These are phyloP conservation scores for Ziziphus jujuba DNA, from an alignment of 306 rosid genomes.

Conservation along the genomic window DNA sequence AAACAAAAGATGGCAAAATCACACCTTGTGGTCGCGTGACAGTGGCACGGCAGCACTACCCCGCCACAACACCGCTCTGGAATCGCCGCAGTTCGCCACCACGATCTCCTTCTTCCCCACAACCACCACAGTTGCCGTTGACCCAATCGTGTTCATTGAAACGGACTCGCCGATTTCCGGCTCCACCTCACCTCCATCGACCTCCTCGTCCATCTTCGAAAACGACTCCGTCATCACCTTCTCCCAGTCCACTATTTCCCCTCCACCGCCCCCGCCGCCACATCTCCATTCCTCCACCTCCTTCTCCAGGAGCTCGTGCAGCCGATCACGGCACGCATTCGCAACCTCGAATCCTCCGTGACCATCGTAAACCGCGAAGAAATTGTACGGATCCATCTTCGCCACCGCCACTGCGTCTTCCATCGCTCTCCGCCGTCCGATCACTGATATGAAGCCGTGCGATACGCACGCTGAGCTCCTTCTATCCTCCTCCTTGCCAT, in stretches of 20 bases:
- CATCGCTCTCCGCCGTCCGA: constrained; percentile 61
- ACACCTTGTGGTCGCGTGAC: constrained; percentile 69
- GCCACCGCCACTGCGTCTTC: constrained; percentile 52
- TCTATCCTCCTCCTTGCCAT: background rate
- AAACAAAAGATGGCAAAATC: no score
- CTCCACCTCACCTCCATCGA: constrained; percentile 4
- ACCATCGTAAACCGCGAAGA: constrained; percentile 66
- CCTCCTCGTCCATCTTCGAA: constrained; percentile 60
- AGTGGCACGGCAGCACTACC: constrained; percentile 52
- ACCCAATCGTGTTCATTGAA: constrained; percentile 40
- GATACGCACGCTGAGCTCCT: constrained; percentile 7
- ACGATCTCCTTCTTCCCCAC: constrained; percentile 46
- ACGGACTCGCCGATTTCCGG: background rate
- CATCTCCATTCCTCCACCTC: constrained; percentile 22
- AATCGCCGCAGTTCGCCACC: constrained; percentile 67
- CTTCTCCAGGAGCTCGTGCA: constrained; percentile 53
- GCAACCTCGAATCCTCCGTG: constrained; percentile 61
- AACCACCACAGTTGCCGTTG: constrained; percentile 55
- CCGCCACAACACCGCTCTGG: constrained; percentile 55
- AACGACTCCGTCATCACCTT: constrained; percentile 44
- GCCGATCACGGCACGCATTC: constrained; percentile 53
- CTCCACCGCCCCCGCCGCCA: background rate
- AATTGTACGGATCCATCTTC: constrained; percentile 22
- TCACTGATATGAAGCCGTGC: constrained; percentile 56
- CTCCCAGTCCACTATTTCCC: constrained; percentile 41